Evolutionary conservation across 768 basidiomycete species (phyloP).

Genomic region (Lactarius evosmus): DNA sequence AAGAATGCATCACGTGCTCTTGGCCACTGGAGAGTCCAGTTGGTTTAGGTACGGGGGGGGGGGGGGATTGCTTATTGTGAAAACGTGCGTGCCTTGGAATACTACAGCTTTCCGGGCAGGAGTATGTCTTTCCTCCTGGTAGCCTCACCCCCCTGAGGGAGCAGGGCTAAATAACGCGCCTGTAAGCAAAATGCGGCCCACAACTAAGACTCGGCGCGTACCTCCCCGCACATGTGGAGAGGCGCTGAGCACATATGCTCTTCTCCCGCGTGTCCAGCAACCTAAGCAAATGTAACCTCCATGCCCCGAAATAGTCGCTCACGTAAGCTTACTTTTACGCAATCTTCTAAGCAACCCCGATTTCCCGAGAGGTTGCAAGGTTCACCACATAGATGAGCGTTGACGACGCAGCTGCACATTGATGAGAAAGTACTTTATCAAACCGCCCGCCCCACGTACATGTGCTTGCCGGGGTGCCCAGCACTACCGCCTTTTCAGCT

Average conservation of each 20-base stretch:
- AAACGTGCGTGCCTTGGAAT: conserved; percentile 17
- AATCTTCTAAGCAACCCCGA: conserved; percentile 50
- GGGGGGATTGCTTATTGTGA: background rate
- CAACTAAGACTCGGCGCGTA: conserved; percentile 26
- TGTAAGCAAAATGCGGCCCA: background rate
- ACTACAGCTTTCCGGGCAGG: conserved; percentile 18
- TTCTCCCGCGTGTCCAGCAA: conserved; percentile 45
- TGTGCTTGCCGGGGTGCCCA: conserved; percentile 54
- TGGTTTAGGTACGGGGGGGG: no score
- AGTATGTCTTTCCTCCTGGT: conserved; percentile 11
- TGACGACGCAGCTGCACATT: conserved; percentile 45
- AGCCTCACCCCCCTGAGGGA: conserved; percentile 12
- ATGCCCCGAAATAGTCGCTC: no score
- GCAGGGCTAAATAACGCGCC: conserved; percentile 14
- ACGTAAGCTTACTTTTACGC: conserved; percentile 43
- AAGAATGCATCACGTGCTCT: conserved; percentile 46
- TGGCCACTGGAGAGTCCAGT: conserved; percentile 37
- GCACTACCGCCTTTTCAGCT: conserved; percentile 39
- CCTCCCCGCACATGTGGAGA: conserved; percentile 57
- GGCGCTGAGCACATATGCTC: conserved; percentile 53
- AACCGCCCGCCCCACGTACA: conserved; percentile 38
- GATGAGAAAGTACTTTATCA: background rate
- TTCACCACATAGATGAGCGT: conserved; percentile 52
- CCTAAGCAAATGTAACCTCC: conserved; percentile 33
- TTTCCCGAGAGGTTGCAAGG: conserved; percentile 45